These are phyloP conservation scores for Pterulicium gracile DNA, from an alignment of 1,284 basidiomycete species.

Conservation along the genomic window DNA sequence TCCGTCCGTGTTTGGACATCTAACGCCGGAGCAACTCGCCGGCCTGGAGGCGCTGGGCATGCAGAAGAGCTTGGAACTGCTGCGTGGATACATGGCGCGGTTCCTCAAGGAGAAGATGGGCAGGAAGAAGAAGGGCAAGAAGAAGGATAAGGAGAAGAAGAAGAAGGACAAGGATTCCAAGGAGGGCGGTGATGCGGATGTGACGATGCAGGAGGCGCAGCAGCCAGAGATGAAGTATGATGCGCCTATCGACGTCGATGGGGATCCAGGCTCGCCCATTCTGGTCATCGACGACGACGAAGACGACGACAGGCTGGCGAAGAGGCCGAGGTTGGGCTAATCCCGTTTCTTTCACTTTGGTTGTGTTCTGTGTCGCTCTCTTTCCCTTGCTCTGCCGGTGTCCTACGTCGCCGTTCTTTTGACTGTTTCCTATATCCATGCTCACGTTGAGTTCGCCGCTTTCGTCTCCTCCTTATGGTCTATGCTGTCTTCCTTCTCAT, in stretches of 20 bases:
- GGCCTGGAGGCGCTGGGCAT: conserved; percentile 77
- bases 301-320: conserved; percentile 39
- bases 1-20: conserved; percentile 74
- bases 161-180: conserved; percentile 21
- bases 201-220: conserved; percentile 6
- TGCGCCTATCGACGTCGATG: conserved; percentile 9
- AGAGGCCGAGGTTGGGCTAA: conserved; percentile 39
- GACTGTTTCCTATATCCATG: neutral
- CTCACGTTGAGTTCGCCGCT: neutral
- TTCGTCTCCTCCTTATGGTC: conserved; percentile 1
- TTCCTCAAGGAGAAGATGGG: conserved; percentile 73
- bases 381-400: neutral
- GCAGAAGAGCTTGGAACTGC: conserved; percentile 69
- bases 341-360: neutral
- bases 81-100: conserved; percentile 78
- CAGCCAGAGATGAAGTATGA: conserved; percentile 18
- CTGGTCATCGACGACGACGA: conserved; percentile 52
- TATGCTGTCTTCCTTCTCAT: neutral
- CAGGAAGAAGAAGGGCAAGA: conserved; percentile 27
- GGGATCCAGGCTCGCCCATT: conserved; percentile 28
- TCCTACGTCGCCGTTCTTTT: conserved; percentile 1
- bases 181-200: conserved; percentile 15
- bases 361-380: neutral
- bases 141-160: conserved; percentile 20
- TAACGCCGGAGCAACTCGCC: conserved; percentile 62